Evolutionary conservation across 2,329 filamentous ascomycete species (phyloP), one percentile per base, ranked within the genome.

Genomic region (Penicillium sp.): DNA sequence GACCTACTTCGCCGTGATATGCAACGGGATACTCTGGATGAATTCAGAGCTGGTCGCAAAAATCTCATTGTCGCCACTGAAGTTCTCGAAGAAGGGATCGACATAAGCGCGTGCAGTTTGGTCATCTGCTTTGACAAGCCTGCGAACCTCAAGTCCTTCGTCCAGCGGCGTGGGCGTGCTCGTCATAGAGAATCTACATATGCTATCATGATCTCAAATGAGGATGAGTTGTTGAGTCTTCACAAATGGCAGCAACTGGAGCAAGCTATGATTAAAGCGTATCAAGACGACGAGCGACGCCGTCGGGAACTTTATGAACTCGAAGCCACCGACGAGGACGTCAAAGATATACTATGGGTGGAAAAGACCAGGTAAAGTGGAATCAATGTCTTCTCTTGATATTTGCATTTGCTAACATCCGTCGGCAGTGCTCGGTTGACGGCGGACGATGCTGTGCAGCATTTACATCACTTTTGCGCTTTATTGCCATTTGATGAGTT

Each of bases 381-480:
- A 11, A 9, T 2, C 11, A 12, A 33, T 7, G 5, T 10, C 12
- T 37, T 12, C 9, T 0, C 11, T 38, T n/a, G 16, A 14, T 33
- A 14, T n/a, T 53, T 7, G 50, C 31, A 14, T n/a, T 53, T 7
- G 50, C 31, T 60, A 48, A 51, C 22, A 30, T 19, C n/a, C 33
- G 48, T 14, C 48, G 14, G 5, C 2, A 83, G 86, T 5, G 90
- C 90, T 0, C 73, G 84, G 12, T 75, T 97, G 14, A 88, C 88
- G 11, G 79, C 91, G 1, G 83, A 89, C 36, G 89, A 89, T 61
- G 88, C 90, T 0, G 84, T 87, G 45, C 73, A 80, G n/a, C 91
- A 94, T 69, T 80, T 97, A 1, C 79, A 89, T 44, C 90, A 96
- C 71, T 95, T 97, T 63, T 97, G 92, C 70, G 76, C 78, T 0